Conservation (phyloP, 352 stramenopile genomes). For the Pythium angustatum region DNA sequence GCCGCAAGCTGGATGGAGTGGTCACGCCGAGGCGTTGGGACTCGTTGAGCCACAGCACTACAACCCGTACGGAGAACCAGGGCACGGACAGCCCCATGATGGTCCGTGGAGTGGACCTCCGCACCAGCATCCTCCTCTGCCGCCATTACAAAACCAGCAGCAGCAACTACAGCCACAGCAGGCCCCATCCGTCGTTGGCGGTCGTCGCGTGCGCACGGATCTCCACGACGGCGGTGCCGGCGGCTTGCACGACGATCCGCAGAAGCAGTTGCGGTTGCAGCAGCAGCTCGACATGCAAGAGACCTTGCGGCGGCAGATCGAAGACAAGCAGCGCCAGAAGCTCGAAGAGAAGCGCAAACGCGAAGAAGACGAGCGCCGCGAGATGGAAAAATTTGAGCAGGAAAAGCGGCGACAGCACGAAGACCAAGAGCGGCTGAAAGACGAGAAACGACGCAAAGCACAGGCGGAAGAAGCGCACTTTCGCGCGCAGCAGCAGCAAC, state of each 20-base stretch:
- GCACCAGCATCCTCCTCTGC: not conserved
- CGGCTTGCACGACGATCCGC: slow-evolving; percentile 1
- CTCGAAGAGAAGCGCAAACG: slow-evolving; percentile 50
- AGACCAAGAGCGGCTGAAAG: slow-evolving; percentile 45
- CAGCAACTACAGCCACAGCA: not conserved
- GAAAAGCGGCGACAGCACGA: slow-evolving; percentile 46
- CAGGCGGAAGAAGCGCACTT: slow-evolving; percentile 43
- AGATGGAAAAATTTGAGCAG: slow-evolving; percentile 52
- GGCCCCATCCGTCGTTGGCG: not conserved
- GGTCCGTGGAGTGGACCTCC: not conserved
- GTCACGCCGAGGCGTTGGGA: slow-evolving; percentile 14
- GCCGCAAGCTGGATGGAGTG: slow-evolving; percentile 21
- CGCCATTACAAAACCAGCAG: not conserved
- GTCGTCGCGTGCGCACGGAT: slow-evolving; percentile 30
- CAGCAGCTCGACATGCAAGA: slow-evolving; percentile 56
- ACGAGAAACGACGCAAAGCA: slow-evolving; percentile 49
- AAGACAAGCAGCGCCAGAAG: slow-evolving; percentile 67
- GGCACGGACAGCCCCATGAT: not conserved
- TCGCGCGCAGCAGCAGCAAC: slow-evolving; percentile 36
- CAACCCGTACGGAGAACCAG: not conserved
- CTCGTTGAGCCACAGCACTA: slow-evolving; percentile 9
- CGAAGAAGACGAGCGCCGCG: slow-evolving; percentile 59
- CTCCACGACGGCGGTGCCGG: slow-evolving; percentile 28
- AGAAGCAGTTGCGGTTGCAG: slow-evolving; percentile 21
- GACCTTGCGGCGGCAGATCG: slow-evolving; percentile 53